phyloP scores from a whole-genome alignment of 106 monocot genomes.

The Cymbidium sinense region DNA sequence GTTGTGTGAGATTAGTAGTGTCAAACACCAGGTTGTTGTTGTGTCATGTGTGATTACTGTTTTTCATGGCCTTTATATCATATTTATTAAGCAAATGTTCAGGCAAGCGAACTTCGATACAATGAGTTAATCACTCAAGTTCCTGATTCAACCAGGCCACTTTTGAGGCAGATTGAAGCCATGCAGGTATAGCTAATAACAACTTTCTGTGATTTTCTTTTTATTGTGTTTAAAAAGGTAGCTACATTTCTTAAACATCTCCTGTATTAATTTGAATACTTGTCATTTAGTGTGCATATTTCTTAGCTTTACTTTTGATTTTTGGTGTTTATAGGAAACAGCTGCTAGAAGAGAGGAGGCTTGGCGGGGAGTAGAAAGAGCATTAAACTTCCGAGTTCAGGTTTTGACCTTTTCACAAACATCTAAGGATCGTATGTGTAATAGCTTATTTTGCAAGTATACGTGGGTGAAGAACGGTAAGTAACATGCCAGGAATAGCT shows the following conservation, averaged over 20 bases:
- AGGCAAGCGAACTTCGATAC: slow-evolving; percentile 96
- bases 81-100: slow-evolving; percentile 15
- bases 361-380: slow-evolving; percentile 88
- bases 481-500: neutral
- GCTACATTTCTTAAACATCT: neutral
- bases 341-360: slow-evolving; percentile 83
- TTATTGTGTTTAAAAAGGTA: neutral
- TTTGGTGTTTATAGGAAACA: slow-evolving; percentile 57
- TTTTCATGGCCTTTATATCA: neutral
- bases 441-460: neutral
- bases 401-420: slow-evolving; percentile 19
- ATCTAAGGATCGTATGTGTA: neutral
- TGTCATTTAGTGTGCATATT: neutral
- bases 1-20: neutral
- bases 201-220: slow-evolving; percentile 4
- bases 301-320: neutral
- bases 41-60: too few relatives aligned
- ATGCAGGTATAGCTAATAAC: slow-evolving; percentile 61
- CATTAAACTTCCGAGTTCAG: slow-evolving; percentile 82
- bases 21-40: too few relatives aligned
- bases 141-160: slow-evolving; percentile 92
- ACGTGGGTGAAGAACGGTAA: neutral
- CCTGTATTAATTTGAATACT: neutral
- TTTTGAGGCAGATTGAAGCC: slow-evolving; percentile 95
- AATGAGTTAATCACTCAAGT: slow-evolving; percentile 93